Evolutionary conservation across 345 rosid genomes (phyloP).

Genomic region (Eucalyptus cladocalyx): DNA sequence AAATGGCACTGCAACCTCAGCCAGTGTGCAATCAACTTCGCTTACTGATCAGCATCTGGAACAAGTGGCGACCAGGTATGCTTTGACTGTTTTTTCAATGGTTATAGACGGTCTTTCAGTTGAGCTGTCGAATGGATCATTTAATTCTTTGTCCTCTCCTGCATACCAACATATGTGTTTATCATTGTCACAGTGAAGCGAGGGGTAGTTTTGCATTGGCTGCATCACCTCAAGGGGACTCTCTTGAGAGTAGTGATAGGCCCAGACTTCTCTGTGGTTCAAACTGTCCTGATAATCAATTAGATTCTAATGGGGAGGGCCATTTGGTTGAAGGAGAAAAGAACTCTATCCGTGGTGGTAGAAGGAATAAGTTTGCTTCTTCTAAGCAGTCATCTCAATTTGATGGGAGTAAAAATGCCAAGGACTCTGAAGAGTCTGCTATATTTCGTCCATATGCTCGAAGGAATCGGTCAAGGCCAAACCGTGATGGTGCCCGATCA

Average conservation of each 20-base stretch:
- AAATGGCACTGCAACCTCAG: slow-evolving; percentile 57
- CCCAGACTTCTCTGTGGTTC: slow-evolving; percentile 63
- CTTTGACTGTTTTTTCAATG: background rate
- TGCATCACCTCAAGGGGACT: slow-evolving; percentile 89
- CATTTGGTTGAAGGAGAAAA: slow-evolving; percentile 44
- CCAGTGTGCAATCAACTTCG: slow-evolving; percentile 90
- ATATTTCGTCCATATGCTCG: slow-evolving; percentile 91
- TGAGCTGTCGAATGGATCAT: slow-evolving; percentile 1
- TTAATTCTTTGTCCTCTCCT: background rate
- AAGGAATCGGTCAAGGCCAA: slow-evolving; percentile 80
- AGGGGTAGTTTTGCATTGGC: slow-evolving; percentile 87
- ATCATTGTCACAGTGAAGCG: slow-evolving; percentile 54
- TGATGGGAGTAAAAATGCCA: slow-evolving; percentile 48
- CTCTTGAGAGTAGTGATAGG: slow-evolving; percentile 92
- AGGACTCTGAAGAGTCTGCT: slow-evolving; percentile 91
- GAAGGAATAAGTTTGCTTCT: slow-evolving; percentile 36
- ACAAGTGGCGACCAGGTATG: slow-evolving; percentile 70
- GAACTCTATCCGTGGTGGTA: slow-evolving; percentile 25
- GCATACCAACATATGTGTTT: background rate
- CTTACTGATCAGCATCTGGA: slow-evolving; percentile 71
- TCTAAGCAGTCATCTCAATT: slow-evolving; percentile 55
- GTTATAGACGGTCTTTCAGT: background rate
- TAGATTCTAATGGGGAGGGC: slow-evolving; percentile 67
- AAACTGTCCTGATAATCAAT: slow-evolving; percentile 70
- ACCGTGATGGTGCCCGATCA: slow-evolving; percentile 69